Conservation (phyloP, 2,329 filamentous ascomycete species). For the Akanthomyces dipterigenus region DNA sequence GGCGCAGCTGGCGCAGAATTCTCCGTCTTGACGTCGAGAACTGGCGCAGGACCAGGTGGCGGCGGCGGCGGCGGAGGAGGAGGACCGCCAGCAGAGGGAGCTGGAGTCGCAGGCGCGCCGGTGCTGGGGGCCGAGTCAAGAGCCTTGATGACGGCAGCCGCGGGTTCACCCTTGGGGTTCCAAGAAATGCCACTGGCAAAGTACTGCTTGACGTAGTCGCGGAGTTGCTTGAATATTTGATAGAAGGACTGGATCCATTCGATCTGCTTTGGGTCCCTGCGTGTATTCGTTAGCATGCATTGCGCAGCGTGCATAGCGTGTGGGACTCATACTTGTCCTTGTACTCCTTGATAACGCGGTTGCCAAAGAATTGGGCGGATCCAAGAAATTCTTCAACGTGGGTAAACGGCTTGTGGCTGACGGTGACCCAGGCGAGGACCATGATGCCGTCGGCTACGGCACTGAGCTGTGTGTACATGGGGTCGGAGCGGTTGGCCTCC, state of each 20-base stretch:
- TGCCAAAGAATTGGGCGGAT: constrained; percentile 88
- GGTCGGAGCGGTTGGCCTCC: constrained; percentile 70
- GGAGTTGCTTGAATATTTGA: constrained; percentile 76
- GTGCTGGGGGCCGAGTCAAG: constrained; percentile 38
- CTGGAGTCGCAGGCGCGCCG: constrained; percentile 38
- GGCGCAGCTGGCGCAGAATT: constrained; percentile 22
- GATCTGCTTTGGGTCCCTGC: constrained; percentile 69
- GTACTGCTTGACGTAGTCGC: constrained; percentile 77
- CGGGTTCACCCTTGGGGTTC: constrained; percentile 73
- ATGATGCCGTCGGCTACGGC: constrained; percentile 87
- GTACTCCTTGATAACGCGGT: constrained; percentile 84
- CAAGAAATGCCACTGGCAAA: constrained; percentile 75
- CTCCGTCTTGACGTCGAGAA: constrained; percentile 51
- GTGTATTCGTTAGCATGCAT: not conserved
- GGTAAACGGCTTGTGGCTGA: constrained; percentile 75
- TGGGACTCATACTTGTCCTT: constrained; percentile 55
- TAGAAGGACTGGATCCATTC: constrained; percentile 94
- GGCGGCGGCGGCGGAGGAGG: constrained; percentile 56
- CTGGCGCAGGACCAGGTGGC: constrained; percentile 62
- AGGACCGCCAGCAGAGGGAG: constrained; percentile 44
- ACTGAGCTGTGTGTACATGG: constrained; percentile 73
- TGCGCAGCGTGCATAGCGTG: too few relatives aligned
- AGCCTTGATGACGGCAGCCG: constrained; percentile 57
- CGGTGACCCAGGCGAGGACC: constrained; percentile 82
- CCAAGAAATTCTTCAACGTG: constrained; percentile 78